phyloP scores from a whole-genome alignment of 2,329 filamentous ascomycete species.

The Pseudophaeomoniella oleicola region DNA sequence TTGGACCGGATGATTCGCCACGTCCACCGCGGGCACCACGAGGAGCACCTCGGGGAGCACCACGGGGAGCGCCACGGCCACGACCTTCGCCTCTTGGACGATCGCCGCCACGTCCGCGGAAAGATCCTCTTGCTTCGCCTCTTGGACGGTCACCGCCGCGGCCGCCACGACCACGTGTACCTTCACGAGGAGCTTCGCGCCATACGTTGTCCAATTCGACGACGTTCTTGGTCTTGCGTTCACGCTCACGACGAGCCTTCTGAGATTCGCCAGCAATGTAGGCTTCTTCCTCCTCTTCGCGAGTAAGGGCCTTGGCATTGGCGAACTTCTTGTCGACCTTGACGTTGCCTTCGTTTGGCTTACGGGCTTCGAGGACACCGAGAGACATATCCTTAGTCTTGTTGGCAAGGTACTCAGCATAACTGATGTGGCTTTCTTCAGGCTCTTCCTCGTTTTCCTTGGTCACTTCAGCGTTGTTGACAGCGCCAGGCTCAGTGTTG shows the following conservation, averaged over 20 bases:
- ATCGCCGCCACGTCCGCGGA: conserved; percentile 14
- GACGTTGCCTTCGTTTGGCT: conserved; percentile 76
- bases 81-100: conserved; percentile 28
- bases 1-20: conserved; percentile 18
- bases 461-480: conserved; percentile 11
- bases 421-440: conserved; percentile 82
- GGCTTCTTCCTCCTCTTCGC: conserved; percentile 48
- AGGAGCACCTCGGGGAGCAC: conserved; percentile 21
- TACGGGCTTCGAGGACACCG: conserved; percentile 58
- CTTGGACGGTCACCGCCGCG: conserved; percentile 40
- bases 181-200: conserved; percentile 50
- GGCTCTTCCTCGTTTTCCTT: conserved; percentile 37
- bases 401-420: conserved; percentile 73
- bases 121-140: conserved; percentile 31
- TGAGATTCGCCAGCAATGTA: conserved; percentile 61
- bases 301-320: conserved; percentile 56
- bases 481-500: conserved; percentile 12
- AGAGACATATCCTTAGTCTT: conserved; percentile 60
- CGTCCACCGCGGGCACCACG: conserved; percentile 19
- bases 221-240: conserved; percentile 82
- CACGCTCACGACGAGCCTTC: conserved; percentile 71
- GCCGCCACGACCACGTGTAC: conserved; percentile 29
- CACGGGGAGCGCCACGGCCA: conserved; percentile 36
- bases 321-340: conserved; percentile 89
- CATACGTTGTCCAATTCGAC: conserved; percentile 79